Evolutionary conservation across 257 asterid genomes (phyloP).

Genomic region (Oldenlandia corymbosa): DNA sequence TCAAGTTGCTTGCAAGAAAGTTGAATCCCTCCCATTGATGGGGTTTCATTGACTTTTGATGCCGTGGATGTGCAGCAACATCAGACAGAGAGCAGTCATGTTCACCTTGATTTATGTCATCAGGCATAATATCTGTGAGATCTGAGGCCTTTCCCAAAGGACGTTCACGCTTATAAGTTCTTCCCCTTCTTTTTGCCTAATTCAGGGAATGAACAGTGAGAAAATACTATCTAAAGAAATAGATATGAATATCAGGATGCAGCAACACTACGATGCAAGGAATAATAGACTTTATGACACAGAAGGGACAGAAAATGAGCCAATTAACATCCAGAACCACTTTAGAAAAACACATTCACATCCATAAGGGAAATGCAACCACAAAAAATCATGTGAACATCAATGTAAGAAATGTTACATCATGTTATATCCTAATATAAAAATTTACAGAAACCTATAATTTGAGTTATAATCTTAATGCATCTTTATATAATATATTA

Average conservation of each 20-base stretch:
- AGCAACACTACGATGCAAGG: too few relatives aligned
- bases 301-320: not conserved
- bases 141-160: conserved; percentile 38
- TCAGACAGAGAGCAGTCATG: conserved; percentile 42
- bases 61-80: conserved; percentile 77
- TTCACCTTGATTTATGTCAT: conserved; percentile 35
- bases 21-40: conserved; percentile 88
- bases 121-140: conserved; percentile 33
- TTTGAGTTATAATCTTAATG: too few relatives aligned
- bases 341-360: not conserved
- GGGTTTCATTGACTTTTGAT: conserved; percentile 74
- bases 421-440: not conserved
- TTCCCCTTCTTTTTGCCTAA: conserved; percentile 52
- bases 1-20: conserved; percentile 72
- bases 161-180: conserved; percentile 68
- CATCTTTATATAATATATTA: too few relatives aligned
- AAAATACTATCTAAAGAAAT: not conserved
- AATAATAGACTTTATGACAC: not conserved
- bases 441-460: not conserved
- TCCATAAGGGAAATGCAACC: too few relatives aligned
- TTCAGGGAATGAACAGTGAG: conserved; percentile 9
- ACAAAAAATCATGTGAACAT: not conserved
- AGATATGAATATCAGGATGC: not conserved
- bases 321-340: not conserved
- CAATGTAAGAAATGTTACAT: not conserved